Base-by-base conservation (phyloP, 2,329 filamentous ascomycete genomes). In the Ceratocystis cacaofunesta region DNA sequence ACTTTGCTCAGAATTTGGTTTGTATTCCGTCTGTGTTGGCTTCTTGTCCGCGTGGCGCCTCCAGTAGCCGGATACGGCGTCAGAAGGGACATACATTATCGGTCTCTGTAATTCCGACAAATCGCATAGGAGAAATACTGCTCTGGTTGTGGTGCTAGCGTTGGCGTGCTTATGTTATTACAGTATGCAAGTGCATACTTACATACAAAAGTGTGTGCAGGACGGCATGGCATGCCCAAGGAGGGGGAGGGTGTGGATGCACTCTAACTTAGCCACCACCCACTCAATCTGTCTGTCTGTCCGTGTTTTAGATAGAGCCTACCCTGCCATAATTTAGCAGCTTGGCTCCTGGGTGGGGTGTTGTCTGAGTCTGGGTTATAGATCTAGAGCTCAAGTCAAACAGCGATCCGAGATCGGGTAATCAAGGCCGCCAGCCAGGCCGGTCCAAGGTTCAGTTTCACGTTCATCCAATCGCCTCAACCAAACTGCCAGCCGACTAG, bases 21-120 rank as follows among this genome's bases (percentile, higher is more conserved):
- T 57, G 55, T 58, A 30, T 30, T n/a, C 55, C 22, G 55, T 32
- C 32, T 32, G 30, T 19, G 25, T n/a, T 58, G 55, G 7, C 25
- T 30, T 30, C 15, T 60, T 32, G n/a, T 58, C 28, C 43, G 19
- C 19, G 65, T 66, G 65, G 65, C 65, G 60, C 60, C 60, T 41
- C 52, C 61, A 66, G 65, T 66, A 63, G 28, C 61, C 65, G 60
- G 65, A 57, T 50, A 61, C 46, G 65, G 61, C 48, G 65, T 41
- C 28, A 25, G 28, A 19, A 46, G 61, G 48, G 28, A 44, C 41
- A 58, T 5, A 44, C 41, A 58, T 5, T 32, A 57, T 30, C 22
- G 28, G 22, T 22, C 10, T 19, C 12, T 57, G 22, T 28, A 57
- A 17, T 6, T 32, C 25, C 25, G 15, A 30, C 28, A 57, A 57